Conservation (phyloP, 1,284 basidiomycete species). For the Ganoderma sp. region DNA sequence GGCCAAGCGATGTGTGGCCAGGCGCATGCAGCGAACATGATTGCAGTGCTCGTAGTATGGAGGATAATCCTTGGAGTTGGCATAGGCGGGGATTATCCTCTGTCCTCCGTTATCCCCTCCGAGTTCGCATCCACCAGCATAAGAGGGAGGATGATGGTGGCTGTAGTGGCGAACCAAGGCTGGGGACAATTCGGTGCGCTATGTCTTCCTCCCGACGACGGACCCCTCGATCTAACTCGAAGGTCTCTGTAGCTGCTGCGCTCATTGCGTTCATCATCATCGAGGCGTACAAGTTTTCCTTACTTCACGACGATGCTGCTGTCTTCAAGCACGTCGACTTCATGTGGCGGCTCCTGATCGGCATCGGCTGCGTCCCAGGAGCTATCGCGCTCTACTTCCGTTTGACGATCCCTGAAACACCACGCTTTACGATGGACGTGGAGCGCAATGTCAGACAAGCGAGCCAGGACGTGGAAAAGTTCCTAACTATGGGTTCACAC, state of each 20-base stretch:
- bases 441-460: conserved; percentile 84
- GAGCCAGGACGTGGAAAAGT: conserved; percentile 67
- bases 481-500: conserved; percentile 58
- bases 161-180: conserved; percentile 71
- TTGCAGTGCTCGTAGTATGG: conserved; percentile 78
- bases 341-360: conserved; percentile 75
- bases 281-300: conserved; percentile 67
- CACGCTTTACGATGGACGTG: conserved; percentile 90
- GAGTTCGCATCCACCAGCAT: conserved; percentile 81
- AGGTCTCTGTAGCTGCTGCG: conserved; percentile 56
- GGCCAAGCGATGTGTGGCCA: conserved; percentile 65
- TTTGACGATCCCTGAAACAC: conserved; percentile 80
- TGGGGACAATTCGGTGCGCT: conserved; percentile 64
- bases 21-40: conserved; percentile 66
- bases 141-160: conserved; percentile 75
- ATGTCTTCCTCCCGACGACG: conserved; percentile 15
- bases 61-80: conserved; percentile 70
- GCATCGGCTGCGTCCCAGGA: conserved; percentile 73
- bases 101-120: conserved; percentile 69
- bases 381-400: conserved; percentile 77
- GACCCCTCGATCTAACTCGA: not conserved
- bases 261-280: conserved; percentile 74
- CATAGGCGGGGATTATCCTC: conserved; percentile 76
- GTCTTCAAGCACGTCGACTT: conserved; percentile 58
- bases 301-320: conserved; percentile 53